Evolutionary conservation across 768 basidiomycete genomes (phyloP), one percentile per base, ranked within the genome.

Genomic region (Tulasnella sp.): DNA sequence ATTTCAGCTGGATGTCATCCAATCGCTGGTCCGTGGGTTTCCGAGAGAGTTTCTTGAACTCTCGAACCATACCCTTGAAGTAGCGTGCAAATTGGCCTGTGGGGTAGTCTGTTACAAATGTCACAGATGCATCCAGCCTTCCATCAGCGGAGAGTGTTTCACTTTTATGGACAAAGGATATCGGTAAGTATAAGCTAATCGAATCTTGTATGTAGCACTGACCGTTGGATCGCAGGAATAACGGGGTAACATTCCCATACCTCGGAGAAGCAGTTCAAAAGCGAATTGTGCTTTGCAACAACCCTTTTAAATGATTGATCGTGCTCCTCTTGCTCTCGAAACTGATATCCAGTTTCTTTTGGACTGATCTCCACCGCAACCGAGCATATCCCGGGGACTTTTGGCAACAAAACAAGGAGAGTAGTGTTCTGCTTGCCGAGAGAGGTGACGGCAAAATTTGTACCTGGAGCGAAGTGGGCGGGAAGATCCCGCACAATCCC

Each of bases 231-330:
- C 0, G 81, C 79, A 1, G 81, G 71, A 1, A 79, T 63, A 2
- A 83, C 81, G 0, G 81, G 81, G 65, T 81, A 83, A 9, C 81
- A 76, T 3, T 74, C 79, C 81, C 81, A 83, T 21, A 81, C 77
- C 13, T 81, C 80, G 0, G 74, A 67, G 53, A 80, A 75, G 56
- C 80, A 81, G 62, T 80, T 78, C 17, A 83, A 69, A 10, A 83
- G 69, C 45, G 70, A 75, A 55, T 81, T 84, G 61, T 81, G 75
- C 27, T 51, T 13, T 54, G 61, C 47, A 10, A 13, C 23, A 8
- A 29, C 15, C 17, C 21, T 26, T 9, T 9, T 19, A 5, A 19
- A 19, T 4, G 42, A n/a, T 29, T 29, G 26, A 42, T 17, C 23
- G 17, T 21, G 21, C n/a, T 60, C 32, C 15, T 32, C 75, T 38